Conservation (phyloP, 768 basidiomycete genomes). For the Naganishia friedmannii region DNA sequence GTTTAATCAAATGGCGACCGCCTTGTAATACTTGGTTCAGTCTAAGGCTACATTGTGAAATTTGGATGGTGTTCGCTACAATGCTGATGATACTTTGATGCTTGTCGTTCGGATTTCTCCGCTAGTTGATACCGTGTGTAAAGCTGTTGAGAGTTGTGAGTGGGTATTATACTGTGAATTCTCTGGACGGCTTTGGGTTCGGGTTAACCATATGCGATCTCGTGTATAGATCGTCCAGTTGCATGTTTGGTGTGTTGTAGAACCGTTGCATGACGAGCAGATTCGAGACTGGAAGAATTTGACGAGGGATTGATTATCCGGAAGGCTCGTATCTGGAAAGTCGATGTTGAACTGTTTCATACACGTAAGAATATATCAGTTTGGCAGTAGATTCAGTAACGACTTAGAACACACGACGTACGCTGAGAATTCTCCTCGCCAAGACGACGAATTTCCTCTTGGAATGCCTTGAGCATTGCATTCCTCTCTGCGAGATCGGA, state of each 20-base stretch:
- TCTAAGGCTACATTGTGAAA: slow-evolving; percentile 7
- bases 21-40: background rate
- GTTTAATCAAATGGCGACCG: too few relatives aligned
- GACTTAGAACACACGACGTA: slow-evolving; percentile 11
- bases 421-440: slow-evolving; percentile 23
- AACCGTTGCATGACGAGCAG: too few relatives aligned
- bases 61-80: slow-evolving; percentile 2
- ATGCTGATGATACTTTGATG: background rate
- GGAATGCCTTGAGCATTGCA: slow-evolving; percentile 20
- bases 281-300: too few relatives aligned
- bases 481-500: slow-evolving; percentile 20
- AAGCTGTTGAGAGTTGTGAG: background rate
- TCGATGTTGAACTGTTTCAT: slow-evolving; percentile 3
- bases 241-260: too few relatives aligned
- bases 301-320: too few relatives aligned
- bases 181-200: background rate
- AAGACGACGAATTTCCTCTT: slow-evolving; percentile 25
- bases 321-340: slow-evolving; percentile 10
- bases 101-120: background rate
- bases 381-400: background rate
- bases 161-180: background rate
- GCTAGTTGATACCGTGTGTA: background rate
- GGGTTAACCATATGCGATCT: too few relatives aligned
- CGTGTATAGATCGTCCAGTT: too few relatives aligned
- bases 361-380: background rate